A percentile compares a stretch with the other conserved stretches of the same genome.
These are phyloP conservation scores for Phanerochaete carnosa DNA, from an alignment of 768 basidiomycete species.

Conservation along the genomic window DNA sequence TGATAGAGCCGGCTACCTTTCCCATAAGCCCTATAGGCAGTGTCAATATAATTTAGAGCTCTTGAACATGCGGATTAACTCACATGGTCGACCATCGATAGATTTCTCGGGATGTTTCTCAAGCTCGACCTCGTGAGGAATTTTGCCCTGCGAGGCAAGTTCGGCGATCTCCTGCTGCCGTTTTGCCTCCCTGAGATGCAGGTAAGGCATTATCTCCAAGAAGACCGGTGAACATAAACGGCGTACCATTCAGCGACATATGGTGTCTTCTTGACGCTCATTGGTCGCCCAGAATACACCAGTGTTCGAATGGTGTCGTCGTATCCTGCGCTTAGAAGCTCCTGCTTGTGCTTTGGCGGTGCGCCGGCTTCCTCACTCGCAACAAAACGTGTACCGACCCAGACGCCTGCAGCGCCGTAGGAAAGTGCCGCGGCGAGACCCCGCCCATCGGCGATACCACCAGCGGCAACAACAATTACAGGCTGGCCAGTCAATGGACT, in stretches of 20 bases:
- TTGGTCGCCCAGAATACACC: conserved; percentile 75
- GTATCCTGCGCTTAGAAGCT: conserved; percentile 65
- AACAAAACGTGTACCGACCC: conserved; percentile 88
- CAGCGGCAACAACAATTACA: conserved; percentile 77
- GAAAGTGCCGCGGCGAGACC: conserved; percentile 74
- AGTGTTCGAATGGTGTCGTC: conserved; percentile 72
- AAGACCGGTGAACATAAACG: neutral
- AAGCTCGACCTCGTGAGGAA: conserved; percentile 77
- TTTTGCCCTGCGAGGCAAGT: conserved; percentile 58
- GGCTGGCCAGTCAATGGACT: conserved; percentile 79
- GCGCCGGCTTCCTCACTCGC: conserved; percentile 80
- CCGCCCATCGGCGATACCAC: conserved; percentile 81
- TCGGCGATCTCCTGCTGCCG: conserved; percentile 56
- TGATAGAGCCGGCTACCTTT: conserved; percentile 69
- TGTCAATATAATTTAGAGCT: neutral
- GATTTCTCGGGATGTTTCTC: conserved; percentile 65
- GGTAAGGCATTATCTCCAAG: neutral
- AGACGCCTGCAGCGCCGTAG: conserved; percentile 83
- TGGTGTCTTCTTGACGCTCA: conserved; percentile 77
- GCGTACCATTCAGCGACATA: conserved; percentile 73
- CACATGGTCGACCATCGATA: conserved; percentile 57
- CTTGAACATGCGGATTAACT: conserved; percentile 20
- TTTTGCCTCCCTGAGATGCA: conserved; percentile 52
- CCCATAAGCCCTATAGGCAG: conserved; percentile 66
- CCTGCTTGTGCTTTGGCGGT: conserved; percentile 68